phyloP scores from a whole-genome alignment of 176 grass and related monocot species.

The Hordeum marinum region DNA sequence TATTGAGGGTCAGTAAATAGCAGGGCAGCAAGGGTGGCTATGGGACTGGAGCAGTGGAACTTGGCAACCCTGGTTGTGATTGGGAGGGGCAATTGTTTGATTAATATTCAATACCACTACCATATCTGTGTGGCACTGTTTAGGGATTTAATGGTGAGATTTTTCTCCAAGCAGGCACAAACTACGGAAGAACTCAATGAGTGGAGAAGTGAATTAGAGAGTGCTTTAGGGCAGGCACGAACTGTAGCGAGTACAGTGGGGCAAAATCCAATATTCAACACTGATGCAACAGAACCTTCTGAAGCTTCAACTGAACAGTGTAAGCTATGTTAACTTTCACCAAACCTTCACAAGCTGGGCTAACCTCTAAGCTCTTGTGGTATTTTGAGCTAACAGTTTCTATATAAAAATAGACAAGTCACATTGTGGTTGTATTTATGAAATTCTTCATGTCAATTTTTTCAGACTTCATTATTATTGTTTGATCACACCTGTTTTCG shows the following conservation, averaged over 20 bases:
- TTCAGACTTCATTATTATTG: background rate
- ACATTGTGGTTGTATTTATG: background rate
- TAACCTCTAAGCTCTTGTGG: background rate
- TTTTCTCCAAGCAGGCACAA: conserved; percentile 61
- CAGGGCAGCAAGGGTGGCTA: background rate
- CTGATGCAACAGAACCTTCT: conserved; percentile 42
- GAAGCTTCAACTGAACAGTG: conserved; percentile 61
- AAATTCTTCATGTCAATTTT: background rate
- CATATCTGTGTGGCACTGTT: background rate
- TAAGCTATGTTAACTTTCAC: conserved; percentile 32
- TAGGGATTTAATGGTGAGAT: conserved; percentile 16
- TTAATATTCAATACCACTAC: conserved; percentile 1
- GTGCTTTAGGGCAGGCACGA: conserved; percentile 71
- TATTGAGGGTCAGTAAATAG: background rate
- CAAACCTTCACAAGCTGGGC: background rate
- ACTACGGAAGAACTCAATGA: conserved; percentile 82
- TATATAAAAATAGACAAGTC: background rate
- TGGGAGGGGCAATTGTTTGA: background rate
- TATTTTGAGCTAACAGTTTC: background rate
- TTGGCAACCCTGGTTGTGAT: background rate
- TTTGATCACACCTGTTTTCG: background rate
- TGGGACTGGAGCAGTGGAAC: background rate
- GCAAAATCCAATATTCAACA: conserved; percentile 82
- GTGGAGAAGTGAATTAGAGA: conserved; percentile 92
- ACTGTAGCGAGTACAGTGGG: conserved; percentile 46